Evolutionary conservation across 129 eudicot genomes (phyloP).

Genomic region (Rutidosis leptorrhynchoides): DNA sequence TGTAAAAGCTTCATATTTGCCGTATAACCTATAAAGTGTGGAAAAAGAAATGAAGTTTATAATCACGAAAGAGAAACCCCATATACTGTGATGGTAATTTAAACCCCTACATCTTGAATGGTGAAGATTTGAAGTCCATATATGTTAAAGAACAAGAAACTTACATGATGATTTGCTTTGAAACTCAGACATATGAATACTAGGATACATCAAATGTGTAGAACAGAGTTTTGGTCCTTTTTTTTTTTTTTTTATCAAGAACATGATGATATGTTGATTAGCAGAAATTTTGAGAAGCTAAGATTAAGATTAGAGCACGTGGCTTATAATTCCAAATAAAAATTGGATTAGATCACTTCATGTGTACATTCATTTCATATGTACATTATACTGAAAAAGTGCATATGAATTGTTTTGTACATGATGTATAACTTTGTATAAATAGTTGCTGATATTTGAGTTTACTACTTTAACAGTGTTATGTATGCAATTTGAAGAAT

Average conservation of each 20-base stretch:
- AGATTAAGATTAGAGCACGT: too few species aligned
- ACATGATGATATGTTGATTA: background rate
- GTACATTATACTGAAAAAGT: background rate
- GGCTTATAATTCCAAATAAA: background rate
- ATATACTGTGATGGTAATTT: background rate
- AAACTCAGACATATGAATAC: background rate
- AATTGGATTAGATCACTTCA: background rate
- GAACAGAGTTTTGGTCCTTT: background rate
- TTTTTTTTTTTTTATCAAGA: background rate
- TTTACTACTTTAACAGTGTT: background rate
- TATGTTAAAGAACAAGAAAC: background rate
- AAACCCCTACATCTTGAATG: slow-evolving; percentile 12
- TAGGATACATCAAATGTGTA: background rate
- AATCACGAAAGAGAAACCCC: background rate
- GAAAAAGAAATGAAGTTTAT: slow-evolving; percentile 1
- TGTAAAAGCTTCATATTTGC: background rate
- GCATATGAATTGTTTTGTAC: background rate
- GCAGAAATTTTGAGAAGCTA: background rate
- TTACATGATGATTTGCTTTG: background rate
- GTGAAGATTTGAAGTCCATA: background rate
- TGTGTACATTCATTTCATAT: background rate
- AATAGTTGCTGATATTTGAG: background rate
- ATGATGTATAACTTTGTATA: background rate
- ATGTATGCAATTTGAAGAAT: background rate
- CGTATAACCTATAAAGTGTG: background rate